Percentiles rank a stretch among this genome's conserved stretches.
Evolutionary conservation across 305 asterid genomes (phyloP).

Genomic region (Fraxinus latifolia): DNA sequence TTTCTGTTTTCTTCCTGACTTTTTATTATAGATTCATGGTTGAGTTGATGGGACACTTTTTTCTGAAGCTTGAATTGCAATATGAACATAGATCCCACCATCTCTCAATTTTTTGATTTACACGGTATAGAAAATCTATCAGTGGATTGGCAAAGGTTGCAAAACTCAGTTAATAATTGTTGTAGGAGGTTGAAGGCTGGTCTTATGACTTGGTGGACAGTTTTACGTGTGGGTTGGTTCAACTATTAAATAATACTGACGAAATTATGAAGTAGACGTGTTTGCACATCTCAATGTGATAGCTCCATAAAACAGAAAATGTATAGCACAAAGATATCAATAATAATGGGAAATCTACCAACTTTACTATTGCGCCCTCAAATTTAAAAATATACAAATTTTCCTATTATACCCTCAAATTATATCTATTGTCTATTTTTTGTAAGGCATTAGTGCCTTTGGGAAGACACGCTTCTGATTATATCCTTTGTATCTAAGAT

Average conservation of each 20-base stretch:
- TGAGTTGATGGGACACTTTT: not conserved
- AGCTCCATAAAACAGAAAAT: not conserved
- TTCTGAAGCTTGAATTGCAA: not conserved
- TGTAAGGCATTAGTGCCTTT: not conserved
- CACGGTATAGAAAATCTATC: not conserved
- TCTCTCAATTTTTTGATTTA: not conserved
- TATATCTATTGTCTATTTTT: not conserved
- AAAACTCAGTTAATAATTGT: slow-evolving; percentile 7
- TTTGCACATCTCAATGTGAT: not conserved
- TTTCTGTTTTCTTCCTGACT: not conserved
- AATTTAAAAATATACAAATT: not conserved
- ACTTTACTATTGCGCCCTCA: not conserved
- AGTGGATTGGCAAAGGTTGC: not conserved
- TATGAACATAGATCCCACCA: not conserved
- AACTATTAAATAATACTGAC: not conserved
- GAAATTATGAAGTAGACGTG: not conserved
- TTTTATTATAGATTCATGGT: not conserved
- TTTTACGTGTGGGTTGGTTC: slow-evolving; percentile 1
- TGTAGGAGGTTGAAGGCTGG: not conserved
- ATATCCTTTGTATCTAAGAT: not conserved
- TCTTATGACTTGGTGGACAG: not conserved
- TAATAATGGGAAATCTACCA: slow-evolving; percentile 5
- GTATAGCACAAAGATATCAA: not conserved
- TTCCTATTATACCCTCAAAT: not conserved
- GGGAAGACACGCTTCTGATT: not conserved